Base-by-base conservation (phyloP, 2,329 filamentous ascomycete genomes). In the Trichoderma atrobrunneum region DNA sequence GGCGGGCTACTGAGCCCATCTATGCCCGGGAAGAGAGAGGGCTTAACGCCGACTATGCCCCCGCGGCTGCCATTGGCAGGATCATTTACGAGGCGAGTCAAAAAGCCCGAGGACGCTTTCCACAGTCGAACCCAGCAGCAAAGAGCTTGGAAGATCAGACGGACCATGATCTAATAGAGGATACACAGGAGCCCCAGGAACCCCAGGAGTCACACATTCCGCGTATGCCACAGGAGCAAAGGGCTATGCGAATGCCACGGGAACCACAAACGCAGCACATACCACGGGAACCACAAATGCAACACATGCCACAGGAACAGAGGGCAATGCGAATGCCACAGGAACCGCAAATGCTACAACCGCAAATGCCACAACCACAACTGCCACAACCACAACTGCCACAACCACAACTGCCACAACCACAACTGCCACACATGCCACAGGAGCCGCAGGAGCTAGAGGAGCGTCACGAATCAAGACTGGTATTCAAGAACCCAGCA, bases 401-500 rank as follows among this genome's bases (percentile, higher is more conserved):
- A 21, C 30, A 21, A n/a, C n/a, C 48, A 3, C 48, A 54, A 7
- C 24, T 54, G 48, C n/a, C 3, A 12, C 30, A n/a, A 3, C 48
- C 26, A 7, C 59, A 60, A 48, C 12, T 18, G 30, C 36, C n/a
- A 21, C 30, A 21, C 32, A 21, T 60, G 28, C 21, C 30, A 24
- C 59, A 57, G 16, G 26, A 70, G 32, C 36, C 28, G 1, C 60
- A 61, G 21, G 28, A 57, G 30, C 48, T 21, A 18, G 43, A 63
- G 24, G 30, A 54, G 21, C 67, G 10, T 28, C 60, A 24, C 61
- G 48, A 64, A 14, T 84, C 79, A 51, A 85, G 80, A 74, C 82
- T 80, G 79, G 79, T 80, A 64, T 86, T 79, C 79, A 85, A 78
- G 75, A 82, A 78, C 54, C 80, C 80, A 14, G 81, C 84, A 59